Percentiles rank a stretch among this genome's conserved stretches.
phyloP scores from a whole-genome alignment of 257 asterid genomes.

The Ligustrum vulgare region DNA sequence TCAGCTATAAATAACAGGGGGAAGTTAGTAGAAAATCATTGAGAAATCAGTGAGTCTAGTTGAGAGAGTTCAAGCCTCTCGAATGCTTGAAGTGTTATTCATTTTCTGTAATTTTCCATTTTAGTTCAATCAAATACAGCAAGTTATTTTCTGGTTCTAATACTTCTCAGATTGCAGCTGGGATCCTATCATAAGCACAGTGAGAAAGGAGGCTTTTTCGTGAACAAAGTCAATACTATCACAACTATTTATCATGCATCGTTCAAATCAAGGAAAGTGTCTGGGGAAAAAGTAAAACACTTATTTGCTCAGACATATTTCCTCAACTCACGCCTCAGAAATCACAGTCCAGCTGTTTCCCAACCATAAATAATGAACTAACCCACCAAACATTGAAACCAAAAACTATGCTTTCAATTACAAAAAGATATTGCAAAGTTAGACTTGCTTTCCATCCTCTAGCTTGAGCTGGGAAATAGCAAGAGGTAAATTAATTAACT shows the following conservation, averaged over 20 bases:
- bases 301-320: background rate
- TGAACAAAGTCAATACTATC: background rate
- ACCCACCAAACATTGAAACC: slow-evolving; percentile 11
- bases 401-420: too few relatives aligned
- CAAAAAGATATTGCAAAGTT: background rate
- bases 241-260: slow-evolving; percentile 2
- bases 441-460: slow-evolving; percentile 12
- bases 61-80: too few relatives aligned
- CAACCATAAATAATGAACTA: background rate
- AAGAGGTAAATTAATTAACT: slow-evolving; percentile 17
- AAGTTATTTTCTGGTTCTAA: too few relatives aligned
- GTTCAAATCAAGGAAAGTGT: background rate
- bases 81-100: too few relatives aligned
- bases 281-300: background rate
- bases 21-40: too few relatives aligned
- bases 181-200: slow-evolving; percentile 4
- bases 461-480: slow-evolving; percentile 4
- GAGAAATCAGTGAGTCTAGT: too few relatives aligned
- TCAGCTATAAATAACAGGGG: too few relatives aligned
- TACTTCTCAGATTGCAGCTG: too few relatives aligned
- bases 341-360: background rate
- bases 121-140: too few relatives aligned
- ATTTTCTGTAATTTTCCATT: too few relatives aligned
- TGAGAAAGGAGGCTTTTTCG: background rate
- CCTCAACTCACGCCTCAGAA: background rate